These are phyloP conservation scores for Dactylorhiza incarnata DNA, from an alignment of 106 monocot species.

Conservation along the genomic window DNA sequence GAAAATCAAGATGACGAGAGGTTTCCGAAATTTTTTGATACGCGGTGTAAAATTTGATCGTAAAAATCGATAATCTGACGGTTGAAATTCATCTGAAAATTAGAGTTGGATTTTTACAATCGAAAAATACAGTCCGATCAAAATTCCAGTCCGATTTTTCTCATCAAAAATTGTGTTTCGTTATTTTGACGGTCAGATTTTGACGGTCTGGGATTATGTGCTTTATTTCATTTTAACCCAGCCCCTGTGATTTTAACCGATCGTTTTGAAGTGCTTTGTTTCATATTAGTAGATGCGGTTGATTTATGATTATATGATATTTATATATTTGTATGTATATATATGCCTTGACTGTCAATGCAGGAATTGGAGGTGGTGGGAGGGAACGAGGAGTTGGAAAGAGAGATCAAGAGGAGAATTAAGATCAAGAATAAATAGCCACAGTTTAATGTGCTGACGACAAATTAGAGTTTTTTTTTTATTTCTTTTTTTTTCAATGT, in stretches of 20 bases:
- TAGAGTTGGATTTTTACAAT: no score
- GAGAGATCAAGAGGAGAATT: slow-evolving; percentile 48
- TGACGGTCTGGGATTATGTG: no score
- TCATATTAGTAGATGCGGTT: not conserved
- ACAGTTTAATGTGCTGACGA: not conserved
- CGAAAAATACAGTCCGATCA: no score
- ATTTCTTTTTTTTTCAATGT: not conserved
- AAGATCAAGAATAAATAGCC: slow-evolving; percentile 13
- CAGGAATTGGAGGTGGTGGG: slow-evolving; percentile 92
- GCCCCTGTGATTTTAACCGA: not conserved
- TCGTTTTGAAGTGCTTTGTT: not conserved
- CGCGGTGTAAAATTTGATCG: no score
- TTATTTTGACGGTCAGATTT: no score
- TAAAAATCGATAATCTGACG: no score
- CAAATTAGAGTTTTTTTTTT: not conserved
- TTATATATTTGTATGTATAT: not conserved
- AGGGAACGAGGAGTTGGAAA: slow-evolving; percentile 71
- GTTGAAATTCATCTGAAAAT: no score
- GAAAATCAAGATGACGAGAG: no score
- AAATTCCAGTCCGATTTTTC: no score
- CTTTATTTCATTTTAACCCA: no score
- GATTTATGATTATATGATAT: not conserved
- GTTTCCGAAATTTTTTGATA: no score
- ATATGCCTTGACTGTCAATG: not conserved
- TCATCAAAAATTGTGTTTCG: no score